Evolutionary conservation across 176 grass and related monocot genomes (phyloP).

Genomic region (Hyparrhenia diplandra): DNA sequence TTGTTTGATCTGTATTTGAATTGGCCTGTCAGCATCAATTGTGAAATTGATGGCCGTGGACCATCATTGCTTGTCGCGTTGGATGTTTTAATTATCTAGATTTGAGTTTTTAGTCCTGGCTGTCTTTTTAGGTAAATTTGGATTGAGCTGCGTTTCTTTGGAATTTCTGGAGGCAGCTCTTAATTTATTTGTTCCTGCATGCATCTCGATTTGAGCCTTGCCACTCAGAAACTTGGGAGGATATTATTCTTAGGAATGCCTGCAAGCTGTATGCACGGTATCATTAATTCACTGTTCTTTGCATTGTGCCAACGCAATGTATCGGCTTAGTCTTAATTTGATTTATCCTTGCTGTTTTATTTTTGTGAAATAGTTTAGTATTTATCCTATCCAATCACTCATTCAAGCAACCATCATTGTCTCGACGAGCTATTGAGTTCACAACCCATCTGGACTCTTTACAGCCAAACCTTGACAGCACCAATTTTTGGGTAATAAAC

Average conservation of each 20-base stretch:
- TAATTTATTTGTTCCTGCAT: background rate
- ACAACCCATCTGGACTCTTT: background rate
- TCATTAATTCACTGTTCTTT: background rate
- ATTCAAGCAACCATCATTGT: background rate
- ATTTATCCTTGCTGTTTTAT: background rate
- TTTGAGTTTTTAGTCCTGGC: background rate
- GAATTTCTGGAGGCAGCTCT: background rate
- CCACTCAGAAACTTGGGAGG: background rate
- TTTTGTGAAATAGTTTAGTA: background rate
- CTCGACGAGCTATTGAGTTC: background rate
- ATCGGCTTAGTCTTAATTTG: background rate
- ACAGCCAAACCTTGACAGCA: background rate
- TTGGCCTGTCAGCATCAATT: too few species aligned
- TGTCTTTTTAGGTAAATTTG: background rate
- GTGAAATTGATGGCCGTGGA: too few species aligned
- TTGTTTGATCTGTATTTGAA: too few species aligned
- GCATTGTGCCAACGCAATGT: background rate
- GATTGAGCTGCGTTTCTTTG: background rate
- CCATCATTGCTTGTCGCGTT: too few species aligned
- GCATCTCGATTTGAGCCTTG: background rate
- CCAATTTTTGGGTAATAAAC: background rate
- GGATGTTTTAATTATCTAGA: too few species aligned
- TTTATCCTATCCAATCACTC: background rate
- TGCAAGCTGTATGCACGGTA: background rate
- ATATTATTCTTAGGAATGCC: slow-evolving; percentile 3